A percentile compares a stretch with the other conserved stretches of the same genome.
Evolutionary conservation across 208 protist species (phyloP).

Genomic region (Phytomonas sp.): DNA sequence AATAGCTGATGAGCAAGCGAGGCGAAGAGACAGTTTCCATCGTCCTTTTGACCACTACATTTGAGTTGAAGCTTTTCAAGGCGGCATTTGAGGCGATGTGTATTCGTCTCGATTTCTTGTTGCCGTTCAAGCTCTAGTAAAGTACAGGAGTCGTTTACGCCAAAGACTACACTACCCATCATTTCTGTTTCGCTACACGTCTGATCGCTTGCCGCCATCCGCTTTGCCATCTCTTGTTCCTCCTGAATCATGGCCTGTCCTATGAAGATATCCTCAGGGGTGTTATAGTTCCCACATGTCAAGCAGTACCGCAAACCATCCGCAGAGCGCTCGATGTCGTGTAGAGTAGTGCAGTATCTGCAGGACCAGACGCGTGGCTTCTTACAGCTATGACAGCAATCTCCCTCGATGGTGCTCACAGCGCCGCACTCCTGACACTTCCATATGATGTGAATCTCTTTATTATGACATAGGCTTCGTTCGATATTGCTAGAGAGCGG

Average conservation of each 20-base stretch:
- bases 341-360: slow-evolving; percentile 45
- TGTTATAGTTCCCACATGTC: slow-evolving; percentile 57
- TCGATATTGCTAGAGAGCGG: background rate
- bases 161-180: slow-evolving; percentile 32
- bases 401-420: slow-evolving; percentile 54
- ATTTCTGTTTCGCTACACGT: background rate
- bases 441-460: slow-evolving; percentile 55
- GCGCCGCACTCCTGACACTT: slow-evolving; percentile 36
- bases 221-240: slow-evolving; percentile 16
- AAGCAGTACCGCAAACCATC: slow-evolving; percentile 61
- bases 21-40: slow-evolving; percentile 82
- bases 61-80: slow-evolving; percentile 28
- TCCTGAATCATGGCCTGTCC: slow-evolving; percentile 43
- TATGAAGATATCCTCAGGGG: slow-evolving; percentile 45
- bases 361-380: slow-evolving; percentile 53
- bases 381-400: slow-evolving; percentile 35
- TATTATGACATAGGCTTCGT: slow-evolving; percentile 27
- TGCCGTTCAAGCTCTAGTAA: slow-evolving; percentile 49
- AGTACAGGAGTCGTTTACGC: slow-evolving; percentile 65
- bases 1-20: slow-evolving; percentile 73
- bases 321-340: slow-evolving; percentile 22
- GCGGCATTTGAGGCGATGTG: slow-evolving; percentile 30
- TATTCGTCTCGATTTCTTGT: slow-evolving; percentile 38
- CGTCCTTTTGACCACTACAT: slow-evolving; percentile 39
- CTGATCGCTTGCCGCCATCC: slow-evolving; percentile 18